These are phyloP conservation scores for Tylopilus balloui DNA, from an alignment of 768 basidiomycete species.

Conservation along the genomic window DNA sequence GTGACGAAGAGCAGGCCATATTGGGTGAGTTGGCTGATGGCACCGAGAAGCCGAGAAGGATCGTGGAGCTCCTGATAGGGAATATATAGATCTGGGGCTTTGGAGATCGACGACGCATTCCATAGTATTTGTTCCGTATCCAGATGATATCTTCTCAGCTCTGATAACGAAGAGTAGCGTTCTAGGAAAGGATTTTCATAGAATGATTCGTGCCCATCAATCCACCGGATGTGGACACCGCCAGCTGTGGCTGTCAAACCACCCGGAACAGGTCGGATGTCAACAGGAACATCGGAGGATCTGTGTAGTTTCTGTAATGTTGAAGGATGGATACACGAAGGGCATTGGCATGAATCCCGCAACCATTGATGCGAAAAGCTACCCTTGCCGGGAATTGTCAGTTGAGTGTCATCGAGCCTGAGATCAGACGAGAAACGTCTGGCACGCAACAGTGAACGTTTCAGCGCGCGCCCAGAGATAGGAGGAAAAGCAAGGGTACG, in stretches of 20 bases:
- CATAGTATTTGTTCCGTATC: conserved; percentile 42
- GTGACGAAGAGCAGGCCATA: conserved; percentile 73
- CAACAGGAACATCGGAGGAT: conserved; percentile 57
- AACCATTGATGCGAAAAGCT: conserved; percentile 72
- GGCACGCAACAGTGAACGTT: background rate
- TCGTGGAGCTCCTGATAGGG: conserved; percentile 49
- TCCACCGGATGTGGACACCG: conserved; percentile 53
- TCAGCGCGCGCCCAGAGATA: background rate
- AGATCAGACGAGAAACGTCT: conserved; percentile 9
- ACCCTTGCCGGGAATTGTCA: conserved; percentile 33
- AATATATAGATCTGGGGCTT: conserved; percentile 45
- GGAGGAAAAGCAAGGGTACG: background rate
- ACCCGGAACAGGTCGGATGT: conserved; percentile 41
- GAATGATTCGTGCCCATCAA: conserved; percentile 55
- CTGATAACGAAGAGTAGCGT: conserved; percentile 39
- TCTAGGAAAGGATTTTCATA: conserved; percentile 48
- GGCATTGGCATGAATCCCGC: conserved; percentile 78
- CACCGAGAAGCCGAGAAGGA: conserved; percentile 44
- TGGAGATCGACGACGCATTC: conserved; percentile 38
- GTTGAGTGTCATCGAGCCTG: conserved; percentile 7
- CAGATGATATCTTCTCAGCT: conserved; percentile 42
- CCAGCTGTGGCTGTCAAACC: conserved; percentile 40
- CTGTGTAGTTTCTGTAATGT: conserved; percentile 74
- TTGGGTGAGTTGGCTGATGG: conserved; percentile 63
- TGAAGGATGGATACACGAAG: conserved; percentile 68